Conservation (phyloP, 768 basidiomycete genomes). For the Boletus bicolor region DNA sequence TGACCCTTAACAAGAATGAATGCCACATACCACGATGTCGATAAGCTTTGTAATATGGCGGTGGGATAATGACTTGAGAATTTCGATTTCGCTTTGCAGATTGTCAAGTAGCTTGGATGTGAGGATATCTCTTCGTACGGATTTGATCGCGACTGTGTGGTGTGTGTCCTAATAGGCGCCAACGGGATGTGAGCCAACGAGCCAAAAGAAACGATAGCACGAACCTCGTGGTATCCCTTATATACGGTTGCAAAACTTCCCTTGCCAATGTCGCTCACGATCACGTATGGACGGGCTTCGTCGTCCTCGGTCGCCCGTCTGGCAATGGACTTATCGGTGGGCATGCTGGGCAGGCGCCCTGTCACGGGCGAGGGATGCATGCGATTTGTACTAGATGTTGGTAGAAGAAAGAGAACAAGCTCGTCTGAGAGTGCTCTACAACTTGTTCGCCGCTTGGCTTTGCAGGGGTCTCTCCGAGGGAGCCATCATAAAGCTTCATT, state of each 20-base stretch:
- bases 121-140: conserved; percentile 83
- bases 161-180: conserved; percentile 58
- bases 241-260: conserved; percentile 97
- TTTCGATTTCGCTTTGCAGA: conserved; percentile 96
- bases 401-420: conserved; percentile 13
- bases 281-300: conserved; percentile 73
- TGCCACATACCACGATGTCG: conserved; percentile 76
- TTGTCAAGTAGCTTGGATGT: conserved; percentile 94
- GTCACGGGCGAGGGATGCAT: conserved; percentile 23
- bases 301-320: conserved; percentile 52
- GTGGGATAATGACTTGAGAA: conserved; percentile 90
- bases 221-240: conserved; percentile 88
- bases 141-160: conserved; percentile 88
- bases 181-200: neutral
- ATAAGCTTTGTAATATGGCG: conserved; percentile 90
- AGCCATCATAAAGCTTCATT: conserved; percentile 19
- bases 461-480: conserved; percentile 19
- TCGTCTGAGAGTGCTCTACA: neutral
- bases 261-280: conserved; percentile 74
- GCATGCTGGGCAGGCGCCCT: conserved; percentile 23
- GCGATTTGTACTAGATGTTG: conserved; percentile 2
- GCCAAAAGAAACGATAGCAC: neutral
- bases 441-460: conserved; percentile 12
- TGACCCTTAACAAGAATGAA: neutral
- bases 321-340: conserved; percentile 25